Conservation (phyloP, 2,329 filamentous ascomycete species). For the Epichloe typhina region DNA sequence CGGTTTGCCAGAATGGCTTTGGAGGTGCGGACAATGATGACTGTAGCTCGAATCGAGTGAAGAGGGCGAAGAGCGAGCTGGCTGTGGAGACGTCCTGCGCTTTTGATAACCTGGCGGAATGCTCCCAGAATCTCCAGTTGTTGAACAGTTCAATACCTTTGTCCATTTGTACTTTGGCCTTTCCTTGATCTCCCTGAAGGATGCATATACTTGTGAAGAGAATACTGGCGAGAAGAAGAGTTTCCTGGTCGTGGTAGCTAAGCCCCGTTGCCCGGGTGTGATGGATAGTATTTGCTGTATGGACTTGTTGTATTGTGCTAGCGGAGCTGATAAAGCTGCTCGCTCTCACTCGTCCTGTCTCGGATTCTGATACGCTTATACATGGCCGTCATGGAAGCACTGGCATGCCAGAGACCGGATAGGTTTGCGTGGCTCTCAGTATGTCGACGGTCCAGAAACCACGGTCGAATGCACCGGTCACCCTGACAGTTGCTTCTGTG, state of each 20-base stretch:
- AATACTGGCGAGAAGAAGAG: conserved; percentile 8
- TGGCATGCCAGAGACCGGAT: conserved; percentile 6
- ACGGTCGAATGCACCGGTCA: conserved; percentile 5
- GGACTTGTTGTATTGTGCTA: conserved; percentile 8
- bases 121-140: conserved; percentile 7
- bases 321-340: conserved; percentile 4
- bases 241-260: conserved; percentile 3
- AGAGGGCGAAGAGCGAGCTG: conserved; percentile 7
- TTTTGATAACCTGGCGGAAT: not conserved
- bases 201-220: conserved; percentile 7
- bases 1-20: not conserved
- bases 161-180: conserved; percentile 6
- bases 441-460: conserved; percentile 6
- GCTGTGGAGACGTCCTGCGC: conserved; percentile 1
- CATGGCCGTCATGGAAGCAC: conserved; percentile 2
- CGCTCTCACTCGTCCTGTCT: conserved; percentile 13
- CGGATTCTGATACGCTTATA: conserved; percentile 12
- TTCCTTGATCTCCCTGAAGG: conserved; percentile 5
- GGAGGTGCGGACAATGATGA: not conserved
- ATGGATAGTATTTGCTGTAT: conserved; percentile 6
- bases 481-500: conserved; percentile 1
- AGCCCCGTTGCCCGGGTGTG: not conserved
- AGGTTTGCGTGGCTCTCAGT: conserved; percentile 2
- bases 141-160: conserved; percentile 6
- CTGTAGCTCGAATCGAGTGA: conserved; percentile 6